Evolutionary conservation across 164 flowering plant species (phyloP).

Genomic region (Berberis thunbergii): DNA sequence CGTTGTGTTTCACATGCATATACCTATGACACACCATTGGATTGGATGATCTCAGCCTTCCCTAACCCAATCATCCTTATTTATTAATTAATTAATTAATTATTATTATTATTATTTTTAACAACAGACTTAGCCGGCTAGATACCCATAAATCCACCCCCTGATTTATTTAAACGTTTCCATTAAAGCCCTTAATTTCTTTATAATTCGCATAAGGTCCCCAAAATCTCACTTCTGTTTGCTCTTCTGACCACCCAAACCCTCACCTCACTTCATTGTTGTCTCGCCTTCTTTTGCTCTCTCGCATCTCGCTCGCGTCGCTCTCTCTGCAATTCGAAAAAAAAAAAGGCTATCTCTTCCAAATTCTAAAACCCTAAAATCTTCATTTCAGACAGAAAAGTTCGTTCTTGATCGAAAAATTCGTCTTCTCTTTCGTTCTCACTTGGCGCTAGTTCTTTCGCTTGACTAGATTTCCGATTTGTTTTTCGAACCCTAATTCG

Average conservation of each 20-base stretch:
- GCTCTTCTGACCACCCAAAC: slow-evolving; percentile 43
- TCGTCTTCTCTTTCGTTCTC: background rate
- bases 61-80: too few relatives aligned
- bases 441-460: too few relatives aligned
- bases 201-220: slow-evolving; percentile 9
- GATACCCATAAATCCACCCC: background rate
- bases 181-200: background rate
- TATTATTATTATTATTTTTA: too few relatives aligned
- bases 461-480: background rate
- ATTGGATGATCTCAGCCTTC: too few relatives aligned
- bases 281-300: background rate
- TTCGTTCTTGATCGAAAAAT: background rate
- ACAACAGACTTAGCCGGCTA: too few relatives aligned
- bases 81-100: too few relatives aligned
- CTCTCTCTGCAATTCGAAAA: background rate
- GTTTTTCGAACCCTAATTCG: background rate
- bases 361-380: slow-evolving; percentile 2
- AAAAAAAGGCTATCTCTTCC: background rate
- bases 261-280: slow-evolving; percentile 14
- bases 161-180: background rate
- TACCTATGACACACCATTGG: too few relatives aligned
- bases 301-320: slow-evolving; percentile 1
- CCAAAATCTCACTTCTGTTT: slow-evolving; percentile 15
- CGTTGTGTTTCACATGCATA: too few relatives aligned
- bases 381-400: too few relatives aligned